Conservation (phyloP, 2,329 filamentous ascomycete genomes). For the Fusarium sororula region DNA sequence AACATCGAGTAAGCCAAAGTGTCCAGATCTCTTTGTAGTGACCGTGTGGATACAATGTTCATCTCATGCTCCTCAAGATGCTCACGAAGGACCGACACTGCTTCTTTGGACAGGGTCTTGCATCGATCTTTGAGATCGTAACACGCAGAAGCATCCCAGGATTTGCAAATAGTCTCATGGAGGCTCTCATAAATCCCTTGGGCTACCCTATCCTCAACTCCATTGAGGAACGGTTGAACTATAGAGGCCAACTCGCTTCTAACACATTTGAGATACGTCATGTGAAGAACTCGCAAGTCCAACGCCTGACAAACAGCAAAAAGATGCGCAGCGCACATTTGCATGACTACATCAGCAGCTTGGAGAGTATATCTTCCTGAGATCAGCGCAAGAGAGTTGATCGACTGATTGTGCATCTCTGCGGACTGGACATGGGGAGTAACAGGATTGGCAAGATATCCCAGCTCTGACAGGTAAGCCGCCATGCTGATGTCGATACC, state of each 20-base stretch:
- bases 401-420: not conserved
- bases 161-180: too few relatives aligned
- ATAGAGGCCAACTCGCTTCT: not conserved
- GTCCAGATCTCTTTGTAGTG: not conserved
- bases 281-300: not conserved
- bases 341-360: not conserved
- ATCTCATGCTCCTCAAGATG: too few relatives aligned
- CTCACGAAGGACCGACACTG: fast-evolving
- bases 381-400: not conserved
- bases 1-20: fast-evolving
- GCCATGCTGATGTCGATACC: not conserved
- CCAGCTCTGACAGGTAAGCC: not conserved
- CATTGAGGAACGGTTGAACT: fast-evolving
- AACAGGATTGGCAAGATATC: not conserved
- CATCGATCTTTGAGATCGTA: not conserved
- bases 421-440: not conserved
- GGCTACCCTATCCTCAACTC: fast-evolving
- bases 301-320: not conserved
- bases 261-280: not conserved
- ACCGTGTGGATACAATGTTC: fast-evolving
- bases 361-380: not conserved
- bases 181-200: not conserved
- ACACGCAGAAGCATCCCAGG: not conserved
- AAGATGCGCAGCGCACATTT: not conserved
- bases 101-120: not conserved